Evolutionary conservation across 192 early-diverging fungal species (phyloP), one percentile per base, ranked within the genome.

Genomic region (Bifiguratus adelaidae): DNA sequence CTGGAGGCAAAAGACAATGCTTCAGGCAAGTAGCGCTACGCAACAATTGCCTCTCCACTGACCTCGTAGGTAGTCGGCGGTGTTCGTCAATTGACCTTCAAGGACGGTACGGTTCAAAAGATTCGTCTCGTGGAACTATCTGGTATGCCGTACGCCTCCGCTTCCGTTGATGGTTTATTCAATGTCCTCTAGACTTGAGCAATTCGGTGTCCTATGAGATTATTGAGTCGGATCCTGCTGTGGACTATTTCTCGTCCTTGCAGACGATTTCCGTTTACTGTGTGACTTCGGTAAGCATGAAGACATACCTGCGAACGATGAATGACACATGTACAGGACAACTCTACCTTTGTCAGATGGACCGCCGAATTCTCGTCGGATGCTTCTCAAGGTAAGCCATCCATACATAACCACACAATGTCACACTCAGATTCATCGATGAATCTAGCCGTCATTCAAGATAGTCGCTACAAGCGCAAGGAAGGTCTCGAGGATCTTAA

Each of bases 331-430:
- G 16, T 40, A 8, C 37, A 40, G 37, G 65, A 72, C 48, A 55
- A 78, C 56, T 58, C 70, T 0, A 58, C 76, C n/a, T 74, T 67
- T 61, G 76, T 78, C 27, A 62, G 69, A 47, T 78, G 76, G 76
- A 46, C 65, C n/a, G 68, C 69, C 50, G 70, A 71, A 35, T 78
- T 70, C 23, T 70, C 67, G 29, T 64, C 72, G 25, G 70, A 70
- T 40, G 67, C 67, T 9, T 47, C 65, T 2, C 51, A 56, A 34
- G 61, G 60, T 62, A 51, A 33, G 24, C n/a, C 32, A n/a, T 33
- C 32, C 32, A 33, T 33, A n/a, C 32, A n/a, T 33, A 33, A 22
- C 44, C 11, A 1, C 9, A 45, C 24, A 12, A 7, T 45, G 7
- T 23, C 26, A 11, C 24, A 16, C 20, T 42, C 2, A 7, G 15